Evolutionary conservation across 495 filamentous ascomycete genomes (phyloP), one percentile per base, ranked within the genome.

Genomic region (Penicillium bialowiezense): DNA sequence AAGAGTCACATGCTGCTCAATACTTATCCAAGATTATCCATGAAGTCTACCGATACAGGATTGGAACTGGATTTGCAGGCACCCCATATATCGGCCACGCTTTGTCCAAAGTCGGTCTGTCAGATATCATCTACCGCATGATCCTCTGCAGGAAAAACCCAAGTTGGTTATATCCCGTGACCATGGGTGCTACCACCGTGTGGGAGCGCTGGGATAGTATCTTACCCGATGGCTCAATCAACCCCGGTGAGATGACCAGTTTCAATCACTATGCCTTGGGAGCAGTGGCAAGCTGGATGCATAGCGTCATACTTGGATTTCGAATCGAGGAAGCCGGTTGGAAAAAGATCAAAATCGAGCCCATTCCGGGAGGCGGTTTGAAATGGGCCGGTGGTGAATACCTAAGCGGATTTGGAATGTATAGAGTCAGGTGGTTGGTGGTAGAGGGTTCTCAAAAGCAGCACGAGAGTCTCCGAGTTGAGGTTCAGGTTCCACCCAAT

Each of bases 121-220:
- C 43, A 0, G 55, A 57, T 15, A 41, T 61, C 1, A 56, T 59
- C 18, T 72, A 72, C 35, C 56, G 58, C n/a, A 73, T 72, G 67
- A 43, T 73, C 7, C 56, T 65, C 50, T 31, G 74, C 58, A 66
- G 65, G 17, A 51, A 46, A 7, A 58, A 70, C 13, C 72, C 78
- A 14, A 74, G 64, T 5, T 80, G 77, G 77, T 53, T 81, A 39
- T 79, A 76, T 55, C 76, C 73, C 10, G 64, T 82, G 9, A 58
- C 62, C 1, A 74, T 78, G 70, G 71, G 70, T 23, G 76, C 68
- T 0, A 82, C 79, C 0, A 78, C 77, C 2, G 74, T 75, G 2
- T 81, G 77, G 78, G 77, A 83, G 54, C 67, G 79, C 1, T 81
- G 79, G 79, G 76, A 81, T 51, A 72, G 68, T 18, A 70, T 83